phyloP scores from a whole-genome alignment of 2,329 filamentous ascomycete species.

The Paraconiothyrium brasiliense region DNA sequence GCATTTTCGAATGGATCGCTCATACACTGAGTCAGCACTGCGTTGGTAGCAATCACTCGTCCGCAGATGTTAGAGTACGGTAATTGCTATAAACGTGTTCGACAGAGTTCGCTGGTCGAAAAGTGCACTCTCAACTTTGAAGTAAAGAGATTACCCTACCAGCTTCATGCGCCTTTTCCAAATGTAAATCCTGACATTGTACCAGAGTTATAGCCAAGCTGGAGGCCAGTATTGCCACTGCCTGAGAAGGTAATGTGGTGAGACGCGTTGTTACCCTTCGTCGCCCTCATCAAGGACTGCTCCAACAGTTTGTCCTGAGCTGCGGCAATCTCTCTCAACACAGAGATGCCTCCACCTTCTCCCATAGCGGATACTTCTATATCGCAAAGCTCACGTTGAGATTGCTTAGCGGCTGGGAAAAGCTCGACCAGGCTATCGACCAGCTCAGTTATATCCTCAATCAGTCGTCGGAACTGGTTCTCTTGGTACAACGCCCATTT shows the following conservation, averaged over 20 bases:
- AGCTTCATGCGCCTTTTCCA: background rate
- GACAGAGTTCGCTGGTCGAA: no score
- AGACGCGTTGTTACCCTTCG: background rate
- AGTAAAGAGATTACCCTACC: no score
- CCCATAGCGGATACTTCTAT: conserved; percentile 6
- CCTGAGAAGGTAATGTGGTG: background rate
- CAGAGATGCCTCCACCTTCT: conserved; percentile 13
- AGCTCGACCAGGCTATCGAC: conserved; percentile 37
- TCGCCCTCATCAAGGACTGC: background rate
- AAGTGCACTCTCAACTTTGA: no score
- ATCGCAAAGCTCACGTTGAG: conserved; percentile 7
- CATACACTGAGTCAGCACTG: no score
- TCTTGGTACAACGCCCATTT: conserved; percentile 43
- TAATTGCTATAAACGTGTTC: no score
- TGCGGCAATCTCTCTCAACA: conserved; percentile 23
- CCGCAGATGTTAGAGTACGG: no score
- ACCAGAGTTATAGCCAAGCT: background rate
- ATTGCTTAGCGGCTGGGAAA: conserved; percentile 34
- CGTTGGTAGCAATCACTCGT: no score
- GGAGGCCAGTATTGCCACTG: background rate
- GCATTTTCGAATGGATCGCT: no score
- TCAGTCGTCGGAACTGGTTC: conserved; percentile 38
- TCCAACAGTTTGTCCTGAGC: conserved; percentile 14
- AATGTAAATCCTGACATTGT: background rate
- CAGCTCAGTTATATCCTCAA: conserved; percentile 41